Evolutionary conservation across 192 early-diverging fungal genomes (phyloP), one percentile per base, ranked within the genome.

Genomic region (Linnemannia elongata): DNA sequence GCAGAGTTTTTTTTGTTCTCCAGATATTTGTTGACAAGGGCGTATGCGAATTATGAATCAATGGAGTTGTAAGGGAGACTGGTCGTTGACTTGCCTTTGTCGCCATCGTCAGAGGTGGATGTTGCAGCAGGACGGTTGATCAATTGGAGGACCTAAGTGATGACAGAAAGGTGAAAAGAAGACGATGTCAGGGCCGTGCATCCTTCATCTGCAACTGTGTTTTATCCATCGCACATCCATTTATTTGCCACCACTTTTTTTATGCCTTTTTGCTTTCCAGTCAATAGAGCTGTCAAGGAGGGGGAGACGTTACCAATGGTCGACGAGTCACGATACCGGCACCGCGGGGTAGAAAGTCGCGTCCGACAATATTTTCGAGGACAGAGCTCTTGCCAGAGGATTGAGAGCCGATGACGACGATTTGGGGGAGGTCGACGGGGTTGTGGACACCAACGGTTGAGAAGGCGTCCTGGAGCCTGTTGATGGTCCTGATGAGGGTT

Each of bases 301-400:
- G 38, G 20, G n/a, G 36, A 35, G 44, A 39, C 33, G 69, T 78
- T 93, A 95, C 95, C 81, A 99, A 92, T 47, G 99, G 99, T 41
- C 99, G 94, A 74, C 99, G 94, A 60, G 99, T 99, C 54, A 99
- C 99, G 85, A 99, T 99, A 39, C 98, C 98, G 22, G 94, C 96
- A 36, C 99, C 98, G 82, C 99, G 93, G 69, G 99, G 99, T 79
- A 99, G 88, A 91, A 99, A 99, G 92, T 99, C 99, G 75, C 97
- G 91, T 33, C 99, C 99, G 35, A 99, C 99, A 94, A 99, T 98
- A 89, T 99, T 99, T 79, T 99, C 99, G 41, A 99, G 94, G 38
- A 99, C 99, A 20, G 97, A 99, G 82, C 95, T 96, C 90, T 99
- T 99, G 42, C 99, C 99, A 90, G 93, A 94, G 76, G 93, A 94